Conservation (phyloP, 257 asterid genomes). For the Oldenlandia corymbosa region DNA sequence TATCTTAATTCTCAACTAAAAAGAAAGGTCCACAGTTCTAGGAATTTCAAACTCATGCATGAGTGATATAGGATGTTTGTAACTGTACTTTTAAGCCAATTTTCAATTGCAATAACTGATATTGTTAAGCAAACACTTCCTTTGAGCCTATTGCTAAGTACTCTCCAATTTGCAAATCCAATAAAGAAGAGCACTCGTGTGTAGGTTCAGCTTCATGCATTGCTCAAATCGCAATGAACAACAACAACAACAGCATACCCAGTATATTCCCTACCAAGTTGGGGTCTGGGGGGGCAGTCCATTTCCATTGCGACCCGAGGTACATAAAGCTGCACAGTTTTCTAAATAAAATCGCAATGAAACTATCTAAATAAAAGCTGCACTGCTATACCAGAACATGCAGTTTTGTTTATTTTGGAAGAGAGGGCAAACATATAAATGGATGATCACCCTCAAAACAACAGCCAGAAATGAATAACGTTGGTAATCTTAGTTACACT, state of each 20-base stretch:
- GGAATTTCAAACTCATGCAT: constrained; percentile 2
- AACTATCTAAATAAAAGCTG: not conserved
- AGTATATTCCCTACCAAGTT: too few species aligned
- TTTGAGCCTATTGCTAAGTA: not conserved
- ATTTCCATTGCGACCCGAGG: too few species aligned
- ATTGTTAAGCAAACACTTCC: not conserved
- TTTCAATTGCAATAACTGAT: not conserved
- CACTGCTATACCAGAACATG: not conserved
- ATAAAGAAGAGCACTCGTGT: not conserved
- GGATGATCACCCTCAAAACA: not conserved
- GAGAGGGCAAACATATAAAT: not conserved
- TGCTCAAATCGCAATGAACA: too few species aligned
- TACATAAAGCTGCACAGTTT: too few species aligned
- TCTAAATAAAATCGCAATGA: constrained; percentile 1
- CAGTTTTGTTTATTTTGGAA: not conserved
- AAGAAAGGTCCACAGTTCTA: not conserved
- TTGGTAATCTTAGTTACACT: not conserved
- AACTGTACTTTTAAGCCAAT: not conserved
- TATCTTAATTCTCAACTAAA: not conserved
- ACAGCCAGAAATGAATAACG: not conserved
- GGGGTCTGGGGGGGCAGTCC: too few species aligned
- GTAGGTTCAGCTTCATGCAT: too few species aligned
- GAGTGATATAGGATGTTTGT: too few species aligned
- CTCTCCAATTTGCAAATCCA: not conserved
- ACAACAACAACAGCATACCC: too few species aligned